These are phyloP conservation scores for Trichophyton equinum DNA, from an alignment of 2,329 filamentous ascomycete species.

Conservation along the genomic window DNA sequence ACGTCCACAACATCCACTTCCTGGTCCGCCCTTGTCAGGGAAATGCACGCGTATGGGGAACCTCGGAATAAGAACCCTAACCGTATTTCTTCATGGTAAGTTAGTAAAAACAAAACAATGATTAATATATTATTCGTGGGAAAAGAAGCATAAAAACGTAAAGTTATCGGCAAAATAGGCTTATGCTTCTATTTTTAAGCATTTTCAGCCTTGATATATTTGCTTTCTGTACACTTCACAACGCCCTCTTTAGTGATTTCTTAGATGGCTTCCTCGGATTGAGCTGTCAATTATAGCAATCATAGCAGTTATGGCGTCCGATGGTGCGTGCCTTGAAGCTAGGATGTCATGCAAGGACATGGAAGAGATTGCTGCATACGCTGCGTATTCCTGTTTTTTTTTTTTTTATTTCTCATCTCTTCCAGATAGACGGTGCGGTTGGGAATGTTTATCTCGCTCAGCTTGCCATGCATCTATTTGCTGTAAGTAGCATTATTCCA, in stretches of 20 bases:
- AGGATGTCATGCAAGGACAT: constrained; percentile 1
- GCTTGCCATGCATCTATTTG: not conserved
- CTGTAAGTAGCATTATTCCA: not conserved
- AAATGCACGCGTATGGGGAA: constrained; percentile 1
- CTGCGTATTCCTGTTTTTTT: not conserved
- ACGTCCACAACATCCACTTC: not conserved
- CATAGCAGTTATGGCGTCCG: not conserved
- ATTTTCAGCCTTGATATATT: not conserved
- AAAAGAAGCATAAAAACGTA: constrained; percentile 3
- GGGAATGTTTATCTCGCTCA: not conserved
- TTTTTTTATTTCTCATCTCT: not conserved
- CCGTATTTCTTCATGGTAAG: not conserved
- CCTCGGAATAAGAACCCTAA: constrained; percentile 1
- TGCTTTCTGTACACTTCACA: not conserved
- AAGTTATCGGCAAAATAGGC: not conserved
- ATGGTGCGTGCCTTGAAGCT: not conserved
- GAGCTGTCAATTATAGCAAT: not conserved
- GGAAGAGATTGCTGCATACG: not conserved
- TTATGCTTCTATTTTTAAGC: constrained; percentile 1
- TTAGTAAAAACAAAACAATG: not conserved
- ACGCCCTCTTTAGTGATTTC: not conserved
- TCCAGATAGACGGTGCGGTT: not conserved
- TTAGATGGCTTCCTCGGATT: not conserved
- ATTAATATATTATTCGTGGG: not conserved
- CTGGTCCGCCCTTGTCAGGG: not conserved